These are phyloP conservation scores for Yarrowia deformans DNA, from an alignment of 805 yeast genomes.

Conservation along the genomic window DNA sequence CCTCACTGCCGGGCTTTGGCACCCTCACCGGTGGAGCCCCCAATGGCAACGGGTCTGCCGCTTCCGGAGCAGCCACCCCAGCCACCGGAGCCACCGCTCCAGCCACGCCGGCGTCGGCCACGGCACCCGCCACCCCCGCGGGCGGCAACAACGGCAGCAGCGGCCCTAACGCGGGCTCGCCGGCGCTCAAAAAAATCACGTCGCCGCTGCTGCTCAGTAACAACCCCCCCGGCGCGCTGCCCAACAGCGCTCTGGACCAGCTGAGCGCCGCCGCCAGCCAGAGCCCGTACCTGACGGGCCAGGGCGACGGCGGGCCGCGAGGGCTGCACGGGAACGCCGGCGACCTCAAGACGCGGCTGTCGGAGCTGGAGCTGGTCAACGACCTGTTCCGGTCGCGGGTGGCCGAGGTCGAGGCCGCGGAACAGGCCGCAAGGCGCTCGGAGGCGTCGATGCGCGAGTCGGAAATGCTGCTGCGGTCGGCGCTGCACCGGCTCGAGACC, in stretches of 20 bases:
- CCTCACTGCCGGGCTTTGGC: constrained; percentile 11
- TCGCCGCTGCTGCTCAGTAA: constrained; percentile 40
- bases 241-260: constrained; percentile 43
- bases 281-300: constrained; percentile 42
- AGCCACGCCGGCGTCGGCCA: constrained; percentile 5
- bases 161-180: not conserved
- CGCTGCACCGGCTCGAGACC: constrained; percentile 41
- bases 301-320: constrained; percentile 1
- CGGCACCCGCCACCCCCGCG: constrained; percentile 27
- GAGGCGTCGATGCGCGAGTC: constrained; percentile 48
- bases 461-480: constrained; percentile 40
- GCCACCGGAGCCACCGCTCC: constrained; percentile 7
- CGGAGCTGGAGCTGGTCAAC: constrained; percentile 88
- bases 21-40: not conserved
- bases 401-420: constrained; percentile 70
- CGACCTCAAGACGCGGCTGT: constrained; percentile 73
- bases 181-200: constrained; percentile 35
- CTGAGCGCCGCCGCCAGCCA: constrained; percentile 43
- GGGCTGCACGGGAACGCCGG: constrained; percentile 44
- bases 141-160: too few species aligned
- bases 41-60: not conserved
- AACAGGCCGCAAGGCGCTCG: constrained; percentile 49
- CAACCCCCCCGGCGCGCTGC: constrained; percentile 6
- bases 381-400: constrained; percentile 86
- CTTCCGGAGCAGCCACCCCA: too few species aligned